phyloP scores from a whole-genome alignment of 2,329 filamentous ascomycete species.

The Trichoderma sp. region DNA sequence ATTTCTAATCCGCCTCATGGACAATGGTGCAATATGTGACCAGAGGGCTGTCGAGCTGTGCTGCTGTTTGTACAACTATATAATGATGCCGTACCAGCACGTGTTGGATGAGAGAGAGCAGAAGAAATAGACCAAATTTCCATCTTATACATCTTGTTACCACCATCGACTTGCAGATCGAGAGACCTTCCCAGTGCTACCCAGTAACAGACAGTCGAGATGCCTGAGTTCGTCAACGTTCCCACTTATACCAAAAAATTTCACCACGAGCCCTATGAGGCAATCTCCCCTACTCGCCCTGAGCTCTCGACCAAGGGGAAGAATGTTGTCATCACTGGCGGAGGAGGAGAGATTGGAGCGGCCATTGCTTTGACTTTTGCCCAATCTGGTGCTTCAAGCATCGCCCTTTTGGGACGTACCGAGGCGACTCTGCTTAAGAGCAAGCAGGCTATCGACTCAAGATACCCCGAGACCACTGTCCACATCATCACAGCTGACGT shows the following conservation, averaged over 20 bases:
- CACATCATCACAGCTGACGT: conserved; percentile 34
- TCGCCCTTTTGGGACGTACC: conserved; percentile 43
- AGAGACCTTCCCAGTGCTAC: neutral
- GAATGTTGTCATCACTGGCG: conserved; percentile 63
- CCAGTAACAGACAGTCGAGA: neutral
- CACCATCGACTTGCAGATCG: neutral
- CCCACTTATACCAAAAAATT: conserved; percentile 16
- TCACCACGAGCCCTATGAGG: conserved; percentile 29
- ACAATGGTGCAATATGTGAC: neutral
- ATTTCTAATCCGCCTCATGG: neutral
- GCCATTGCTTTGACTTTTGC: conserved; percentile 58
- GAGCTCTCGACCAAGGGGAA: conserved; percentile 38
- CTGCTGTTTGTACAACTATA: neutral
- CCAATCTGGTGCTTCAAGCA: conserved; percentile 36
- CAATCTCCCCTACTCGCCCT: conserved; percentile 33
- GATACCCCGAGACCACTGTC: conserved; percentile 47
- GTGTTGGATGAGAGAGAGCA: neutral
- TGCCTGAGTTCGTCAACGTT: neutral
- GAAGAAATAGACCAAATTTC: neutral
- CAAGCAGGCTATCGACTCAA: conserved; percentile 42
- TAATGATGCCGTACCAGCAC: neutral
- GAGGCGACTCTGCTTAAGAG: conserved; percentile 31
- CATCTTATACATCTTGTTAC: neutral
- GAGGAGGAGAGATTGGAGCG: conserved; percentile 60
- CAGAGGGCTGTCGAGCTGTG: neutral